phyloP scores from a whole-genome alignment of 352 stramenopile genomes.

The Aphanomyces stellatus region DNA sequence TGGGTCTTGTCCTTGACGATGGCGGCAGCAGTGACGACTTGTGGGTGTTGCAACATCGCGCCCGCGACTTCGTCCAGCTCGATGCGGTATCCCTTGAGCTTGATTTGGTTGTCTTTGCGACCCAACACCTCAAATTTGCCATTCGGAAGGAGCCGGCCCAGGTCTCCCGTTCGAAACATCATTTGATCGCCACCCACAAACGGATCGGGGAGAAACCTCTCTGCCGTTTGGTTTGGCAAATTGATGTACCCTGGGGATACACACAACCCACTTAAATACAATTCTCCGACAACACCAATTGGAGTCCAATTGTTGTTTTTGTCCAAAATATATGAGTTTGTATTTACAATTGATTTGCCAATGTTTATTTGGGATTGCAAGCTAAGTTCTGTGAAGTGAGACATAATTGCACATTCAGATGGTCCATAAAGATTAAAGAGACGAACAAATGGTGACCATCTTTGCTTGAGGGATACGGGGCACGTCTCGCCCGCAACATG shows the following conservation, averaged over 20 bases:
- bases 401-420: background rate
- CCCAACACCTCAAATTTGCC: slow-evolving; percentile 82
- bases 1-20: slow-evolving; percentile 52
- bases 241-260: background rate
- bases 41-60: slow-evolving; percentile 33
- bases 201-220: slow-evolving; percentile 37
- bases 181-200: slow-evolving; percentile 49
- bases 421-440: background rate
- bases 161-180: slow-evolving; percentile 91
- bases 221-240: background rate
- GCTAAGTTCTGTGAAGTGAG: no score
- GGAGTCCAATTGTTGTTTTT: background rate
- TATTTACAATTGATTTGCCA: background rate
- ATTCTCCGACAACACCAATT: background rate
- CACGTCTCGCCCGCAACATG: background rate
- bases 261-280: background rate
- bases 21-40: slow-evolving; percentile 37
- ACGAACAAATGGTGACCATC: background rate
- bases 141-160: slow-evolving; percentile 84
- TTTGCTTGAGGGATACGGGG: background rate
- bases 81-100: slow-evolving; percentile 72
- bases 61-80: slow-evolving; percentile 72
- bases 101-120: slow-evolving; percentile 62
- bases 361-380: no score
- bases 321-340: background rate